Evolutionary conservation across 225 moss, liverwort and hornwort genomes (phyloP), one percentile per base, ranked within the genome.

Genomic region (Marchantia paleacea): DNA sequence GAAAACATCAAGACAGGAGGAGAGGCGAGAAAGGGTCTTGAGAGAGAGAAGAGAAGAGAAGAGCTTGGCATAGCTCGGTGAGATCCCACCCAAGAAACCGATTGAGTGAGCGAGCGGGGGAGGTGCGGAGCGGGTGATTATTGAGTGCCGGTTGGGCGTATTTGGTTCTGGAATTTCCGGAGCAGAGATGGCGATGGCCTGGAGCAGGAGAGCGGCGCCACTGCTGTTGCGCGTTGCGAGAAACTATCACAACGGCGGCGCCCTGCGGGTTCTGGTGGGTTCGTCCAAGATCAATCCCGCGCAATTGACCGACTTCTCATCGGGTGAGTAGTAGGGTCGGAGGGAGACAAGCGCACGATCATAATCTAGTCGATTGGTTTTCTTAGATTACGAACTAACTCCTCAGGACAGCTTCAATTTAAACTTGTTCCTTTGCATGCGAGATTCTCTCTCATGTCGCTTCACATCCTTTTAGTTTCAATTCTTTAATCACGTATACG

Each of bases 191-290:
- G 18, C 28, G 6, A 76, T 60, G 58, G 57, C 60, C 4, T 76
- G 75, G 58, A 60, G 75, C 58, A 76, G 75, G 47, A 39, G 60
- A 76, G 58, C 58, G 31, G 60, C 75, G 29, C 75, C 75, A 60
- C 18, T 76, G 75, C 60, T 76, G 7, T 47, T 76, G 60, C 60
- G 75, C 75, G 47, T 3, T 61, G 57, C 20, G 20, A 29, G 57
- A 39, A 30, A 47, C 54, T 39, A 76, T 39, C 75, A 73, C 72
- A 1, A 47, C 8, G 7, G 1, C 6, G 15, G 24, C 12, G 25
- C 28, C 5, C 12, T 57, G 75, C 39, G 58, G 8, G 60, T 60
- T 60, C 29, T 76, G 10, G 60, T 76, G 18, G 20, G 57, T 58
- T 58, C 60, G 1, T 76, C 19, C 19, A 55, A 47, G 58, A 60